Base-by-base conservation (phyloP, 2,329 filamentous ascomycete genomes). In the Colletotrichum horii region DNA sequence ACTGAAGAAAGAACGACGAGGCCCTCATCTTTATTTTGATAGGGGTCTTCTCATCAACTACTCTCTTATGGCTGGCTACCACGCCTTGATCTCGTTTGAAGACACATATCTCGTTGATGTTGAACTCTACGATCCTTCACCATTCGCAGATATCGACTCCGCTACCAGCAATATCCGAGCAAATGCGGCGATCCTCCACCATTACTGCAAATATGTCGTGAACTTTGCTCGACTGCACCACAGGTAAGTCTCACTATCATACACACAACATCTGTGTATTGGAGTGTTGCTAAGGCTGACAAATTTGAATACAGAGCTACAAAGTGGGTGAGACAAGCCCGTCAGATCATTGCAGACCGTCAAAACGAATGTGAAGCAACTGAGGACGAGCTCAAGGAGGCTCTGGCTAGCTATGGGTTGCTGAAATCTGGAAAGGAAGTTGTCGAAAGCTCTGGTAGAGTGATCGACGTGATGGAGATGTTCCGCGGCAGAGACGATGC, bases 161-260 rank as follows among this genome's bases (percentile, higher is more conserved):
- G 28, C 28, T 19, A 58, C 30, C 16, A 67, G 64, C 30, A 43
- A 56, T 9, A 34, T 68, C 11, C 73, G 73, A 12, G 24, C 60
- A 16, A 73, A 75, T 24, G 71, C 73, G 8, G 70, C 73, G 11
- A 65, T 71, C n/a, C 28, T 75, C 5, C 73, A 75, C 14, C 62
- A 67, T 9, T 73, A 58, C 43, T 62, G 28, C 43, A 73, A 28
- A 22, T 75, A 56, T 8, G 26, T 75, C 16, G 61, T 56, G 6
- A 22, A 43, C 12, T 75, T 75, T 65, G 64, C 64, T 14, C 34
- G 43, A 15, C 19, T 73, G 4, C 69, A 73, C 36, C 43, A 73
- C 15, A 73, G 30, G 73, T 73, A 9, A 65, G 56, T 3, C 28
- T 64, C 14, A 34, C n/a, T 52, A 22, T 52, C 12, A 24, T 8